phyloP scores from a whole-genome alignment of 495 filamentous ascomycete species.

The Annulohypoxylon bovei region DNA sequence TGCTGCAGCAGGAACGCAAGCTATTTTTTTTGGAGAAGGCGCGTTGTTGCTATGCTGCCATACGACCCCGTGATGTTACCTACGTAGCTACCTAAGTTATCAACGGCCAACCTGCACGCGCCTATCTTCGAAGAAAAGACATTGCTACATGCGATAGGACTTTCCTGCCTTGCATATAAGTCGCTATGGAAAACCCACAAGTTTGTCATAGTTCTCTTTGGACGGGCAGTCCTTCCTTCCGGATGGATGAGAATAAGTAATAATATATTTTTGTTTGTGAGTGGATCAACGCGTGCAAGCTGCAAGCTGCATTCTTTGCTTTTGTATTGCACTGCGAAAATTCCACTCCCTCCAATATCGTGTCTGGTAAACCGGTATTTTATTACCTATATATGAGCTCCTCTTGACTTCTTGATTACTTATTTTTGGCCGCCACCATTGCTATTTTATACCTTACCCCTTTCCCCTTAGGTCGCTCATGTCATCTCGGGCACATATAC shows the following conservation, averaged over 20 bases:
- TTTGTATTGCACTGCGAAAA: slow-evolving; percentile 3
- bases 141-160: background rate
- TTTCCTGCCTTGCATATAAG: slow-evolving; percentile 1
- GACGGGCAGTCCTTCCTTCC: slow-evolving; percentile 7
- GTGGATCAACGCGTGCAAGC: slow-evolving; percentile 15
- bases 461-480: slow-evolving; percentile 4
- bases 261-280: slow-evolving; percentile 27
- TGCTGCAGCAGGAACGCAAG: slow-evolving; percentile 10
- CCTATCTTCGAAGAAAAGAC: slow-evolving; percentile 15
- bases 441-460: background rate
- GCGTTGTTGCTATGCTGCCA: slow-evolving; percentile 1
- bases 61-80: slow-evolving; percentile 31
- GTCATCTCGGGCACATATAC: slow-evolving; percentile 1
- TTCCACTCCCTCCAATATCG: slow-evolving; percentile 12
- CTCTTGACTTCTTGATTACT: background rate
- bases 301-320: slow-evolving; percentile 19
- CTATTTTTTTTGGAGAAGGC: slow-evolving; percentile 23
- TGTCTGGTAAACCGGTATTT: background rate
- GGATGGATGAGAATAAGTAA: slow-evolving; percentile 6
- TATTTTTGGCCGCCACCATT: background rate
- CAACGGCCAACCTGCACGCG: slow-evolving; percentile 10
- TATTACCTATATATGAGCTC: slow-evolving; percentile 13
- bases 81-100: slow-evolving; percentile 16
- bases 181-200: background rate
- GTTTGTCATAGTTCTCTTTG: background rate